phyloP scores from a whole-genome alignment of 129 eudicot species.

The Flaveria ramosissima region DNA sequence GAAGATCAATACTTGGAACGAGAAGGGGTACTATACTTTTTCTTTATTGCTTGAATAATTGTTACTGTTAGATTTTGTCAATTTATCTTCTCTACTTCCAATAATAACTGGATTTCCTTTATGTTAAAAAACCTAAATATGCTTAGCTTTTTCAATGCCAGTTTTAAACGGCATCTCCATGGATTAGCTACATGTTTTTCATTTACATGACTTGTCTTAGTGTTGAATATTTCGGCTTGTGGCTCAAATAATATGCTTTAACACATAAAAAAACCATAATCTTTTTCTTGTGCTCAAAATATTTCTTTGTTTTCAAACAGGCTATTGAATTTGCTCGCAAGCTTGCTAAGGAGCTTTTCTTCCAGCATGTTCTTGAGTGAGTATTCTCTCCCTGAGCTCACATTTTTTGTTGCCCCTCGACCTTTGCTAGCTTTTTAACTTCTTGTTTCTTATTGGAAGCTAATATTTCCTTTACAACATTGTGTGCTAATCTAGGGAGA shows the following conservation, averaged over 20 bases:
- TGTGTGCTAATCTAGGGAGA: constrained; percentile 44
- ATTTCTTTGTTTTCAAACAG: constrained; percentile 30
- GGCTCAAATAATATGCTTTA: neutral
- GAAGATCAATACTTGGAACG: constrained; percentile 75
- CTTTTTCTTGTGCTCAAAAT: neutral
- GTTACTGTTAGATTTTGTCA: neutral
- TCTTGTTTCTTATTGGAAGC: neutral
- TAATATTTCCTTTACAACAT: constrained; percentile 18
- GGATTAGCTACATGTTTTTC: constrained; percentile 8
- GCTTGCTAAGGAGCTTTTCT: constrained; percentile 71
- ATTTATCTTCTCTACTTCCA: constrained; percentile 10
- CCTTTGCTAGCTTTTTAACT: neutral
- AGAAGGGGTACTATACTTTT: constrained; percentile 51
- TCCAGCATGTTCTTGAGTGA: constrained; percentile 66
- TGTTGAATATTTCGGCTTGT: neutral
- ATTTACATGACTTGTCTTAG: constrained; percentile 7
- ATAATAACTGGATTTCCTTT: constrained; percentile 5
- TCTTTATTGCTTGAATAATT: constrained; percentile 16
- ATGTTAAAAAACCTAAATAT: constrained; percentile 9
- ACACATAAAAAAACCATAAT: neutral
- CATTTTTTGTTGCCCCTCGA: neutral
- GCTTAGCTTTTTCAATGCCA: constrained; percentile 4
- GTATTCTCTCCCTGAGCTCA: constrained; percentile 23
- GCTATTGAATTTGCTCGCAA: constrained; percentile 71
- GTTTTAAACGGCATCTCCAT: constrained; percentile 7